phyloP scores from a whole-genome alignment of 352 stramenopile genomes.

The Lagenidium sp. region DNA sequence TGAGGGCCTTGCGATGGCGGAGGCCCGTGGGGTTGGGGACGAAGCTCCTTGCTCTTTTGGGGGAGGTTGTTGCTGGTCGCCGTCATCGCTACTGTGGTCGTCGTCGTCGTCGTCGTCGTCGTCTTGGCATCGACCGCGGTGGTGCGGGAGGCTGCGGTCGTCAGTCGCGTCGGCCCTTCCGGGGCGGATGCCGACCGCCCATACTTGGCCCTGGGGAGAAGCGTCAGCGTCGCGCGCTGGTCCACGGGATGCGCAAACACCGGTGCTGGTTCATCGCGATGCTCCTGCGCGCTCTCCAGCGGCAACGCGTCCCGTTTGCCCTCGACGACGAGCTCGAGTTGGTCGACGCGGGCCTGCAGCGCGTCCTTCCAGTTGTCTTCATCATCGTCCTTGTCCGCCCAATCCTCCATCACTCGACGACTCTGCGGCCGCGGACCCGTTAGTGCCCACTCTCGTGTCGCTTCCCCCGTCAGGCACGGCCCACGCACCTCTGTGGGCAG shows the following conservation, averaged over 20 bases:
- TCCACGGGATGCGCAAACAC: conserved; percentile 12
- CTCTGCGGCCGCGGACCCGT: conserved; percentile 10
- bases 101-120: neutral
- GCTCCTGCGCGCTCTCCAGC: neutral
- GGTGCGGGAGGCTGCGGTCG: neutral
- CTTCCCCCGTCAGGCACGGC: conserved; percentile 6
- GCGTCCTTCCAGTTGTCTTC: conserved; percentile 74
- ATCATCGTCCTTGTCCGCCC: conserved; percentile 71
- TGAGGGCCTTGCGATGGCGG: neutral
- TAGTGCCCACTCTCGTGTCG: neutral
- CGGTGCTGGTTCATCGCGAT: neutral
- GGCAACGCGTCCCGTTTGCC: neutral
- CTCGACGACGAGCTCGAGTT: conserved; percentile 52
- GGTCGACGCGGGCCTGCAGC: conserved; percentile 66
- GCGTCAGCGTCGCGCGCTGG: conserved; percentile 17
- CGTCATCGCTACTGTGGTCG: neutral
- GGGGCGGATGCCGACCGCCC: no score
- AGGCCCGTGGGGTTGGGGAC: neutral
- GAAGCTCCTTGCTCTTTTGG: neutral
- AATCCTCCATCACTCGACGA: conserved; percentile 63
- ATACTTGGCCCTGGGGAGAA: conserved; percentile 16
- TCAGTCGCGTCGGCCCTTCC: no score
- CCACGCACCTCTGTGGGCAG: no score
- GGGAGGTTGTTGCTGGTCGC: neutral
- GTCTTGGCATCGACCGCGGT: neutral